A percentile compares a stretch with the other conserved stretches of the same genome.
Evolutionary conservation across 2,329 filamentous ascomycete genomes (phyloP).

Genomic region (Sporothrix mexicana): DNA sequence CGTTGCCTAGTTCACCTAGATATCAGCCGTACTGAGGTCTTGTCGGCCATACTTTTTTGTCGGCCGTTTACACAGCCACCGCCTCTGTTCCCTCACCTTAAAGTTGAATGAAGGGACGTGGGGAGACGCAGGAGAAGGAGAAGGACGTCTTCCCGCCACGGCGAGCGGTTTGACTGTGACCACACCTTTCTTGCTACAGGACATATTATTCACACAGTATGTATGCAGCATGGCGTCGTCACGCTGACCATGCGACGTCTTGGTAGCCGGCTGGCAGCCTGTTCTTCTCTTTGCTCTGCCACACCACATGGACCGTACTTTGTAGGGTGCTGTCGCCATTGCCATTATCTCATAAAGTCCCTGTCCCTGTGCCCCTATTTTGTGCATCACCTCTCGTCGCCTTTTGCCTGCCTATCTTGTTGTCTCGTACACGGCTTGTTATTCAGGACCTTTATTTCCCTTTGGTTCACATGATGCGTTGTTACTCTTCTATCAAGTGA

Average conservation of each 20-base stretch:
- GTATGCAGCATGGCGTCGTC: not conserved
- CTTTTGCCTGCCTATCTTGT: not conserved
- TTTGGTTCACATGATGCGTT: not conserved
- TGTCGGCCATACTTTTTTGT: not conserved
- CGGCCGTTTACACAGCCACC: conserved; percentile 8
- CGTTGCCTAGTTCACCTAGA: not conserved
- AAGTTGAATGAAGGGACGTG: not conserved
- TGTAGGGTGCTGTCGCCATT: not conserved
- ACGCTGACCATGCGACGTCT: not conserved
- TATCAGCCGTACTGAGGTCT: not conserved
- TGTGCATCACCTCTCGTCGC: not conserved
- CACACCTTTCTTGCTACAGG: not conserved
- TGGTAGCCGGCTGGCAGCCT: not conserved
- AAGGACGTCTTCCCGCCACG: not conserved
- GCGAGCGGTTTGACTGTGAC: not conserved
- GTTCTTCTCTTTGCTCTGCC: not conserved
- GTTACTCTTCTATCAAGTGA: not conserved
- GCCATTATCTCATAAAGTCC: not conserved
- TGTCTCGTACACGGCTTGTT: not conserved
- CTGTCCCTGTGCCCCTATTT: not conserved
- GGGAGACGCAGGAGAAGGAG: no score
- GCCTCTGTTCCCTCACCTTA: not conserved
- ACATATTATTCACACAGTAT: not conserved
- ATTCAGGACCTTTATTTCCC: not conserved
- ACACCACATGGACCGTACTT: conserved; percentile 7